Conservation (phyloP, 164 flowering plant species). For the Piper longum region DNA sequence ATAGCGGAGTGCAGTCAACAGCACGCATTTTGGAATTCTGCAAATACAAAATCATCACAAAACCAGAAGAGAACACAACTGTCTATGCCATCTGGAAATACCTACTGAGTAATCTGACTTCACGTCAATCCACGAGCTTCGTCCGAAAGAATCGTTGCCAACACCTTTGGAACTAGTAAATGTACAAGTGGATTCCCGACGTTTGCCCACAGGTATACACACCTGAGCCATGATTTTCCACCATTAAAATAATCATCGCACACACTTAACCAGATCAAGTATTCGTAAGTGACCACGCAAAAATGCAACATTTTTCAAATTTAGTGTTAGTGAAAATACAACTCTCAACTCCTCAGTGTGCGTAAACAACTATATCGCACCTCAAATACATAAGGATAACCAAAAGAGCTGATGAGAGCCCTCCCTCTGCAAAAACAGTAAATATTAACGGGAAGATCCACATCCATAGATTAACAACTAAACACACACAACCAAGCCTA, state of each 20-base stretch:
- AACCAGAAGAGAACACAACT: neutral
- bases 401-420: conserved; percentile 10
- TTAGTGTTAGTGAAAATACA: neutral
- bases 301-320: neutral
- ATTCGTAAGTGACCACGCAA: neutral
- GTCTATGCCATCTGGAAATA: neutral
- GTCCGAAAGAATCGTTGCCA: neutral
- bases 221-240: conserved; percentile 6
- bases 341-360: neutral
- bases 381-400: conserved; percentile 8
- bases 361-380: neutral
- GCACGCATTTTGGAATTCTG: no score
- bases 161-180: conserved; percentile 9
- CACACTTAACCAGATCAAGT: no score
- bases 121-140: neutral
- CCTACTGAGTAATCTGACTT: neutral
- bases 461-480: neutral
- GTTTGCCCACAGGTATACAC: conserved; percentile 5
- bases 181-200: conserved; percentile 5
- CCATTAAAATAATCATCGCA: neutral
- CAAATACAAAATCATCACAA: no score
- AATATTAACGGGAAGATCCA: neutral
- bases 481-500: neutral
- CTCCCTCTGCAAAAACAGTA: conserved; percentile 15
- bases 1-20: neutral